phyloP scores from a whole-genome alignment of 164 flowering plant species.

The Brasenia schreberi region DNA sequence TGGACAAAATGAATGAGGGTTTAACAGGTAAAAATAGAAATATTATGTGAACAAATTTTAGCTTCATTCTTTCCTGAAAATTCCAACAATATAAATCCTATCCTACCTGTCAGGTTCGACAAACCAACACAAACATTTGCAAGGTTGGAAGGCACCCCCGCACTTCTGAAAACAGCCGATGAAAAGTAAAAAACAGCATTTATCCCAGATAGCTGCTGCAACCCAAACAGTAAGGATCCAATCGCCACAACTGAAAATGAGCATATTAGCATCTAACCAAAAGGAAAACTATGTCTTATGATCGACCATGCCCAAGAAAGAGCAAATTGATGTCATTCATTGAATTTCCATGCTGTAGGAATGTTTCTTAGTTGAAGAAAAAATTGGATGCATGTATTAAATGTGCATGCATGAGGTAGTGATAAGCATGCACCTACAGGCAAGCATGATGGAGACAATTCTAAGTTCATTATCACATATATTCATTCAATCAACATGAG shows the following conservation, averaged over 20 bases:
- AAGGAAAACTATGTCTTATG: neutral
- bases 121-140: constrained; percentile 51
- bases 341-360: neutral
- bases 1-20: constrained; percentile 9
- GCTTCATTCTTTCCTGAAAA: no score
- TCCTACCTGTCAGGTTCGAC: constrained; percentile 43
- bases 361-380: neutral
- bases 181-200: constrained; percentile 81
- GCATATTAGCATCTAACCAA: constrained; percentile 24
- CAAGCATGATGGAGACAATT: no score
- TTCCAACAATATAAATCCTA: constrained; percentile 1
- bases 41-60: no score
- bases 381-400: neutral
- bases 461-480: no score
- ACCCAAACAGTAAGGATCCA: constrained; percentile 66
- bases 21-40: neutral
- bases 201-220: constrained; percentile 81
- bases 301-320: neutral
- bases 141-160: constrained; percentile 48
- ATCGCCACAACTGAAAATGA: constrained; percentile 93
- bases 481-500: no score
- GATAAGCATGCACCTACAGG: no score
- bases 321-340: neutral
- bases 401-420: neutral
- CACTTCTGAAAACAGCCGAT: constrained; percentile 50